phyloP scores from a whole-genome alignment of 148 eudicot genomes.

The Silene latifolia region DNA sequence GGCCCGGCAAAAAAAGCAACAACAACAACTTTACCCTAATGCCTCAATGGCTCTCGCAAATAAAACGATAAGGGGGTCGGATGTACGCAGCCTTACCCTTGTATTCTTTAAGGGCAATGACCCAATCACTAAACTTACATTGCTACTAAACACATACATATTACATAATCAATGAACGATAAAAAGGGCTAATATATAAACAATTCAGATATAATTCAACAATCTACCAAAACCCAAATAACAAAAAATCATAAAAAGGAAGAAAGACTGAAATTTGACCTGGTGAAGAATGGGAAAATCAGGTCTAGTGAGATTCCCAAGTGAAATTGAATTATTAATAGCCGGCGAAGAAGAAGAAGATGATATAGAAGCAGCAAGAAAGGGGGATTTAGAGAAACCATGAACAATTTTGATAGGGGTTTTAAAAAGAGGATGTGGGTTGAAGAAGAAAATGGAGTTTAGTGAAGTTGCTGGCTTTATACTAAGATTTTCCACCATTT shows the following conservation, averaged over 20 bases:
- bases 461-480: conserved; percentile 40
- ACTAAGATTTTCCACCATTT: conserved; percentile 36
- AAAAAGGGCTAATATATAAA: not conserved
- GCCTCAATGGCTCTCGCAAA: too few relatives aligned
- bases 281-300: conserved; percentile 88
- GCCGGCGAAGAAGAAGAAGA: conserved; percentile 40
- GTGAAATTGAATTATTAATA: conserved; percentile 40
- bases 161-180: too few relatives aligned
- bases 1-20: too few relatives aligned
- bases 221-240: not conserved
- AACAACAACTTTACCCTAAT: too few relatives aligned
- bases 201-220: not conserved
- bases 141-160: too few relatives aligned
- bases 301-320: conserved; percentile 68
- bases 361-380: conserved; percentile 13
- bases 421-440: conserved; percentile 27
- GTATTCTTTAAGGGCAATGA: too few relatives aligned
- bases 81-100: too few relatives aligned
- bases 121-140: too few relatives aligned
- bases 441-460: conserved; percentile 22
- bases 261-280: conserved; percentile 28
- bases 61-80: too few relatives aligned
- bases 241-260: not conserved
- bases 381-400: conserved; percentile 21
- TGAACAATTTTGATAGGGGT: conserved; percentile 16